Conservation (phyloP, 2,329 filamentous ascomycete species). For the Botrytis paeoniae region DNA sequence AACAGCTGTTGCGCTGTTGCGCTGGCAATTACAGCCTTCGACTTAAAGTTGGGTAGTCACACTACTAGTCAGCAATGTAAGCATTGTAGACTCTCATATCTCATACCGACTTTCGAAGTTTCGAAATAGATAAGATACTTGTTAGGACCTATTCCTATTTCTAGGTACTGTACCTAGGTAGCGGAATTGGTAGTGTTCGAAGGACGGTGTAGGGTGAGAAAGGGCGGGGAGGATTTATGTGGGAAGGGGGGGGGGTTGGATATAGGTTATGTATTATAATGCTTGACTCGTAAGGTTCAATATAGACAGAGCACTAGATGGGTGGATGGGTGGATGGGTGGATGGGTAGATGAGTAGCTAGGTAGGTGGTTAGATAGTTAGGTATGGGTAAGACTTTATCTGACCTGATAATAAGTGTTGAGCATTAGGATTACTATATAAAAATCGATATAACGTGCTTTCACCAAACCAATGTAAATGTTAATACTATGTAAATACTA, state of each 20-base stretch:
- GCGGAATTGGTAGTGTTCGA: neutral
- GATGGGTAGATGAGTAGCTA: too few species aligned
- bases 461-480: neutral
- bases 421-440: neutral
- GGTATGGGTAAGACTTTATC: neutral
- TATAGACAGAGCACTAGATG: too few species aligned
- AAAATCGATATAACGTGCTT: neutral
- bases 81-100: neutral
- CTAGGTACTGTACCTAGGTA: neutral
- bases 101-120: conserved; percentile 8
- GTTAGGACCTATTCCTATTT: neutral
- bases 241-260: neutral
- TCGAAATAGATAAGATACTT: neutral
- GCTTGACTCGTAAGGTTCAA: neutral
- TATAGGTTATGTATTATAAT: neutral
- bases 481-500: too few species aligned
- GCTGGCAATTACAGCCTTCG: neutral
- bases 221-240: neutral
- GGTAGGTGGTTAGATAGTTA: too few species aligned
- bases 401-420: neutral
- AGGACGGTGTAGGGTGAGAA: neutral
- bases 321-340: too few species aligned
- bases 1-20: conserved; percentile 10
- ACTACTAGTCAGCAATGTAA: neutral
- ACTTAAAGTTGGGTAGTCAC: neutral